These are phyloP conservation scores for Babesia gibsoni DNA, from an alignment of 169 alveolate species.

Conservation along the genomic window DNA sequence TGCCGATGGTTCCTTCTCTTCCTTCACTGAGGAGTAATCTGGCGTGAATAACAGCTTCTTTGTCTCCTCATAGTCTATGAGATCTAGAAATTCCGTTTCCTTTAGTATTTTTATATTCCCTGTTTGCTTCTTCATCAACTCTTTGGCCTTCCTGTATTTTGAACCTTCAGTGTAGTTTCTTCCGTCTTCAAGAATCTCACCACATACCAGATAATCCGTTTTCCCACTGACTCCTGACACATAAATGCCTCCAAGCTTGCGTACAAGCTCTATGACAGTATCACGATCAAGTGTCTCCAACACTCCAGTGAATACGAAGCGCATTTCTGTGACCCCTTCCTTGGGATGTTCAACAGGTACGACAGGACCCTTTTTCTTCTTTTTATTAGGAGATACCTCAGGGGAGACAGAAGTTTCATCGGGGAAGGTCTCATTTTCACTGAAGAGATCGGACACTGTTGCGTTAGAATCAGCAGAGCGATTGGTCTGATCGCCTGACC, in stretches of 20 bases:
- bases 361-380: neutral
- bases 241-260: slow-evolving; percentile 86
- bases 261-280: slow-evolving; percentile 71
- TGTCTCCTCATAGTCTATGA: slow-evolving; percentile 50
- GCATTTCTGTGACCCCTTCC: slow-evolving; percentile 40
- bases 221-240: slow-evolving; percentile 87
- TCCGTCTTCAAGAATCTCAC: slow-evolving; percentile 93
- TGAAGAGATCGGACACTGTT: neutral
- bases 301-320: slow-evolving; percentile 88
- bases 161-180: slow-evolving; percentile 84
- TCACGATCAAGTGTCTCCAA: slow-evolving; percentile 77
- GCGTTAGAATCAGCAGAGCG: neutral
- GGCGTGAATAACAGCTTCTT: too few relatives aligned
- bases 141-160: slow-evolving; percentile 85
- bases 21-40: too few relatives aligned
- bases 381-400: neutral
- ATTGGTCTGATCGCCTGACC: neutral
- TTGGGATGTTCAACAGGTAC: neutral
- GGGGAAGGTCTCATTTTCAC: slow-evolving; percentile 6
- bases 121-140: slow-evolving; percentile 44
- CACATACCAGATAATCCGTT: slow-evolving; percentile 89
- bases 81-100: slow-evolving; percentile 77
- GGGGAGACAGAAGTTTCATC: too few relatives aligned
- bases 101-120: slow-evolving; percentile 68
- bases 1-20: neutral